A percentile compares a stretch with the other conserved stretches of the same genome.
Evolutionary conservation across 345 rosid genomes (phyloP).

Genomic region (Gossypium rotundifolium): DNA sequence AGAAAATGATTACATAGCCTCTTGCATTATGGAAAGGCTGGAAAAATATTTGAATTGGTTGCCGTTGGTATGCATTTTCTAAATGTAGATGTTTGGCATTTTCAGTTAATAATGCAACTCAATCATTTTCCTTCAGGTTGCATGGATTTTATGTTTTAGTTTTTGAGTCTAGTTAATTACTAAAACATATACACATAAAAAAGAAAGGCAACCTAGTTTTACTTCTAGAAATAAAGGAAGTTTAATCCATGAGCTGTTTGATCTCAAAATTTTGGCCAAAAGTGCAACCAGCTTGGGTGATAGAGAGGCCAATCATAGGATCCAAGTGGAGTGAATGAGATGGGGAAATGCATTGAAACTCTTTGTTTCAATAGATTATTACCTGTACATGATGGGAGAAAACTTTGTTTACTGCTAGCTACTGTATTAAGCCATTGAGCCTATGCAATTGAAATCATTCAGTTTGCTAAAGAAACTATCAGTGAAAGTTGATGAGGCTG

Average conservation of each 20-base stretch:
- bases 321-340: background rate
- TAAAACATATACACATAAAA: background rate
- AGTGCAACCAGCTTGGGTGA: background rate
- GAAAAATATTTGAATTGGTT: background rate
- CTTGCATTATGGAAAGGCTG: slow-evolving; percentile 2
- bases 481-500: background rate
- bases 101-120: background rate
- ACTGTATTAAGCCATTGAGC: background rate
- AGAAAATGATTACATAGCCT: background rate
- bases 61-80: slow-evolving; percentile 1
- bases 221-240: background rate
- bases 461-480: background rate
- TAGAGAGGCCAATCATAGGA: background rate
- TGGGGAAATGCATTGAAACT: background rate
- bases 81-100: background rate
- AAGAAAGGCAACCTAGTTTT: background rate
- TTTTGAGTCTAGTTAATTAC: background rate
- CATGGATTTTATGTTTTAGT: background rate
- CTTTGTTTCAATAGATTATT: background rate
- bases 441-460: background rate
- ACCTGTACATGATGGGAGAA: background rate
- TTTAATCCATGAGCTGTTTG: background rate
- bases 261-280: background rate
- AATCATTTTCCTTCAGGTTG: background rate
- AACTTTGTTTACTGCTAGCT: background rate